phyloP scores from a whole-genome alignment of 768 basidiomycete species.

The Tylopilus subfusipes region DNA sequence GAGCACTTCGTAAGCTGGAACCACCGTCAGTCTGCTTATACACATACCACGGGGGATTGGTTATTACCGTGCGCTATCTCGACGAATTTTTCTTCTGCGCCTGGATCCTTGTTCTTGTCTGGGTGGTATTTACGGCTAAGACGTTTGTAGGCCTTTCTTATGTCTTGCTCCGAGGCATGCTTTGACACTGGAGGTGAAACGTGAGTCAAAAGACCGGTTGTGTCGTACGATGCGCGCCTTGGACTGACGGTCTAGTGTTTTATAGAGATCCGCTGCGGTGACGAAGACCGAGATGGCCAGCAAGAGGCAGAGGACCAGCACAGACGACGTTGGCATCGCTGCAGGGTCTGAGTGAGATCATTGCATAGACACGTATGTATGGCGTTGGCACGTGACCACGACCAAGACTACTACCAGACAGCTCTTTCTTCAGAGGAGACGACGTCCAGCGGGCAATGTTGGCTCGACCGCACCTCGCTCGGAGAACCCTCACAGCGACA shows the following conservation, averaged over 20 bases:
- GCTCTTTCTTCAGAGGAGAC: background rate
- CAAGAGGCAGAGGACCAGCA: conserved; percentile 29
- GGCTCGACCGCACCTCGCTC: conserved; percentile 6
- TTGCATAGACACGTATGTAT: conserved; percentile 30
- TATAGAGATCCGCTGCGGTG: conserved; percentile 74
- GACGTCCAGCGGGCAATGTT: conserved; percentile 14
- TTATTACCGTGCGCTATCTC: conserved; percentile 82
- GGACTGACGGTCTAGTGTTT: conserved; percentile 72
- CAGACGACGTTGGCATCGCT: conserved; percentile 28
- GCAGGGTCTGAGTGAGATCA: background rate
- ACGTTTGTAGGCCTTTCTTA: conserved; percentile 88
- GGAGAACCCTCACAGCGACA: background rate
- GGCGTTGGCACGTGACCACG: conserved; percentile 25
- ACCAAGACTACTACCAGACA: background rate
- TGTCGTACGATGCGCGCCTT: conserved; percentile 29
- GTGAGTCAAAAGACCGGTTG: conserved; percentile 22
- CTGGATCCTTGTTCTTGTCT: conserved; percentile 89
- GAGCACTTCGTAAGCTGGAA: conserved; percentile 87
- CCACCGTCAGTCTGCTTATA: conserved; percentile 3
- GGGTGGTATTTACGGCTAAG: conserved; percentile 89
- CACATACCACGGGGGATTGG: background rate
- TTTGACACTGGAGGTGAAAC: conserved; percentile 48
- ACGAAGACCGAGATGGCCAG: conserved; percentile 29
- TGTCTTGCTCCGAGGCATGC: conserved; percentile 83
- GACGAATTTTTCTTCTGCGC: conserved; percentile 82